Base-by-base conservation (phyloP, 306 rosid species). In the Lupinus albus region DNA sequence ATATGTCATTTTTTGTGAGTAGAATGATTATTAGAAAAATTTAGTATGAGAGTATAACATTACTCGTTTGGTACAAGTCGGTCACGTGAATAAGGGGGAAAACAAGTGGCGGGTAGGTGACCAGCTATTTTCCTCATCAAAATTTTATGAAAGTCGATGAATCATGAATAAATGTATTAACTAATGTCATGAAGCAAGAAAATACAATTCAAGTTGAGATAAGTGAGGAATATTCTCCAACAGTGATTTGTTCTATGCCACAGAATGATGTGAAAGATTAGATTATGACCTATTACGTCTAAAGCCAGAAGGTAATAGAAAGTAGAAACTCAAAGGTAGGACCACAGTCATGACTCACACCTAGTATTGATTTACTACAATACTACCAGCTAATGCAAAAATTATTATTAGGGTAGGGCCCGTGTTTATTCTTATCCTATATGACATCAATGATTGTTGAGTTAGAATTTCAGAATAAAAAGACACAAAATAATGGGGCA, bases 271-370 rank as follows among this genome's bases (percentile, higher is more conserved):
- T 17, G 3, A 14, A 28, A 6, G 51, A 55, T 32, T 17, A 6
- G 16, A 46, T 25, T 11, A 15, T 44, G 52, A 68, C 16, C 30
- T 25, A 25, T 25, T 25, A 3, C 30, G 30, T 25, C 30, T 21
- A 21, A 21, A 21, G 3, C 28, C 28, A 21, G 28, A 21, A 21
- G 28, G 28, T 21, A 3, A 21, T 21, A 21, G 28, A 21, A 21
- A 21, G n/a, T n/a, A n/a, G n/a, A n/a, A n/a, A n/a, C 5, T 14
- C 60, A 15, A 25, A 49, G 70, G 57, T 76, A 44, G 67, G 80
- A 14, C 50, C 75, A 12, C 74, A 67, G 18, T 46, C 7, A 15
- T 41, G 46, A 67, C 30, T 33, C 9, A 28, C 30, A 45, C 47
- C 5, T 15, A 21, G 11, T 17, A 25, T 25, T 25, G 4, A 32